Conservation (phyloP, 495 filamentous ascomycete genomes). For the Talaromyces wortmannii region DNA sequence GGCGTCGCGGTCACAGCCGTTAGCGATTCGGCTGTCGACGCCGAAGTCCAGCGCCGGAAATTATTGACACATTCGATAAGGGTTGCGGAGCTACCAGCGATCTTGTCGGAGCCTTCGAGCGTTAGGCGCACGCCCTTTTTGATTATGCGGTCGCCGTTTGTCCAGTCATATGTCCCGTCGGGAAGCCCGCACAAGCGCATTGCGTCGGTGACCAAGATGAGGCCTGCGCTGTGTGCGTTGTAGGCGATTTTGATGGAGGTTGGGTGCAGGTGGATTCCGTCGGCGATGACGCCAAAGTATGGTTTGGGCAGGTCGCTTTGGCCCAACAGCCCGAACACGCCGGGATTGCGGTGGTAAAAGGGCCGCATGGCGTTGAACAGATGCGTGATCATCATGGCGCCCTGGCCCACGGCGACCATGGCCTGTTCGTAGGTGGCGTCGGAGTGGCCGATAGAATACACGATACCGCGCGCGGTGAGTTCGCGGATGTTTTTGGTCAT, state of each 20-base stretch:
- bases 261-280: constrained; percentile 58
- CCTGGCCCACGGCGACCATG: constrained; percentile 53
- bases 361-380: constrained; percentile 88
- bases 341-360: constrained; percentile 78
- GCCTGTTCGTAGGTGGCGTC: constrained; percentile 75
- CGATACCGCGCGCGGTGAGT: constrained; percentile 52
- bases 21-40: constrained; percentile 56
- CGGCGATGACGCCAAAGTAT: constrained; percentile 56
- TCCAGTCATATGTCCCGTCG: constrained; percentile 75
- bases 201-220: constrained; percentile 56
- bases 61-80: constrained; percentile 78
- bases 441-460: constrained; percentile 74
- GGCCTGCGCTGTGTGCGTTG: constrained; percentile 45
- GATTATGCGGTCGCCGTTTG: constrained; percentile 62
- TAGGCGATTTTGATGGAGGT: constrained; percentile 53
- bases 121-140: constrained; percentile 63
- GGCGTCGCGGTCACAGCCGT: constrained; percentile 66
- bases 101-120: constrained; percentile 62
- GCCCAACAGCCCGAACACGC: constrained; percentile 70
- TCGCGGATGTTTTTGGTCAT: constrained; percentile 56
- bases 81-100: constrained; percentile 64
- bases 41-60: constrained; percentile 64
- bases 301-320: constrained; percentile 39
- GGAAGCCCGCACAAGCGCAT: constrained; percentile 60
- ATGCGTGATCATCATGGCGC: constrained; percentile 81